Base-by-base conservation (phyloP, 495 filamentous ascomycete species). In the Lasiosphaeria miniovina region DNA sequence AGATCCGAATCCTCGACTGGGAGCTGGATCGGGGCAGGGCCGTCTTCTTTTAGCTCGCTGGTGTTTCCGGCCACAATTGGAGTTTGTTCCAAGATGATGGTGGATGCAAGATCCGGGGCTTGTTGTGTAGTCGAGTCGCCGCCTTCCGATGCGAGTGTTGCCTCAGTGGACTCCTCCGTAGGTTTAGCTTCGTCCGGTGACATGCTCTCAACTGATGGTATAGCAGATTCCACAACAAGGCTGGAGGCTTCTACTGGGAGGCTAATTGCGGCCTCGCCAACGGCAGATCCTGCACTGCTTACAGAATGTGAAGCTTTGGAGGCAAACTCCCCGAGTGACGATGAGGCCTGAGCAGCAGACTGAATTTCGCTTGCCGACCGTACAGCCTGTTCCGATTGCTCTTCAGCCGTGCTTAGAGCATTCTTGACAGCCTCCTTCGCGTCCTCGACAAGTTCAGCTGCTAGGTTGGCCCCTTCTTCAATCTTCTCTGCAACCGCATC, bases 21-120 rank as follows among this genome's bases (percentile, higher is more conserved):
- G 0, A 72, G 61, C 34, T 69, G 76, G 53, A 88, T 82, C 32
- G 85, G 86, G 17, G 80, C 76, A 57, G 75, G 69, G 65, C 85
- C 87, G 58, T 78, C 80, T 12, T 83, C 81, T 32, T 78, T 57
- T 1, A 49, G 35, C 55, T 66, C 58, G 17, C 63, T 65, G 10
- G 57, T 57, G 55, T 74, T 72, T 14, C 60, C 69, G 17, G 60
- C 54, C 4, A 69, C 45, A 12, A 68, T 51, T 6, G 70, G 66
- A 0, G 68, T 64, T 45, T 68, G 64, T 9, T 55, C 61, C 0
- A 69, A 36, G 1, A 71, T 63, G 15, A 66, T 43, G 11, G 64
- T 61, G 11, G 68, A 66, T 0, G 61, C 65, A 14, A 66, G 59
- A 11, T 68, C 52, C 32, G 54, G 61, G 6, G 50, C 55, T 4